Evolutionary conservation across 2,329 filamentous ascomycete genomes (phyloP), one percentile per base, ranked within the genome.

Genomic region (Fusarium dimerum): DNA sequence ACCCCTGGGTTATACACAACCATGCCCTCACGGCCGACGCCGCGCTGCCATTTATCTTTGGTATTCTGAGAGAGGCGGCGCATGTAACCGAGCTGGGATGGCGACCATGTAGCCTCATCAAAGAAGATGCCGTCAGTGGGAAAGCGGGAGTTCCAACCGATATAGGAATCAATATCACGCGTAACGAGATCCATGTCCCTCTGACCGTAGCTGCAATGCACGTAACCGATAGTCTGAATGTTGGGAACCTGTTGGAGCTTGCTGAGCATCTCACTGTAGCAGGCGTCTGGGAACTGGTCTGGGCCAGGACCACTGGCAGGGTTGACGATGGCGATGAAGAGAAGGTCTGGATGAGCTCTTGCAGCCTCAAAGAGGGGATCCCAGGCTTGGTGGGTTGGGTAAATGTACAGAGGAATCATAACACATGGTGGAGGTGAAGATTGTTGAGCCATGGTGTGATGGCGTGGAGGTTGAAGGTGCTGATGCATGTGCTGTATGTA

Each of bases 121-220:
- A 60, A 47, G 29, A 60, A 60, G n/a, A 60, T 52, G 13, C 57
- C 57, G 12, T 59, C 45, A 9, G 56, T 15, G 6, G 17, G 43
- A n/a, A 59, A 60, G 7, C 16, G 20, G 11, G 17, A 13, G 8
- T 59, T 59, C 57, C 57, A 60, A 36, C 48, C 56, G 26, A 36
- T 20, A 11, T 59, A 60, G 11, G 34, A 7, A 26, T 46, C 38
- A 43, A 26, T 26, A 26, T 26, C 20, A 26, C 20, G 20, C 20
- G 20, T 26, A 26, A 36, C 32, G 32, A 36, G 13, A 36, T 12
- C 13, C 32, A 60, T 54, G 41, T 60, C 56, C 8, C 43, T 46
- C 10, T 49, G 30, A 34, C 56, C 53, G 17, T 60, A 60, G 16
- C 50, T 54, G 47, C 56, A 60, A 38, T 60, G 50, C 30, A 60